Evolutionary conservation across 1,284 basidiomycete species (phyloP).

Genomic region (Tilletia walkeri): DNA sequence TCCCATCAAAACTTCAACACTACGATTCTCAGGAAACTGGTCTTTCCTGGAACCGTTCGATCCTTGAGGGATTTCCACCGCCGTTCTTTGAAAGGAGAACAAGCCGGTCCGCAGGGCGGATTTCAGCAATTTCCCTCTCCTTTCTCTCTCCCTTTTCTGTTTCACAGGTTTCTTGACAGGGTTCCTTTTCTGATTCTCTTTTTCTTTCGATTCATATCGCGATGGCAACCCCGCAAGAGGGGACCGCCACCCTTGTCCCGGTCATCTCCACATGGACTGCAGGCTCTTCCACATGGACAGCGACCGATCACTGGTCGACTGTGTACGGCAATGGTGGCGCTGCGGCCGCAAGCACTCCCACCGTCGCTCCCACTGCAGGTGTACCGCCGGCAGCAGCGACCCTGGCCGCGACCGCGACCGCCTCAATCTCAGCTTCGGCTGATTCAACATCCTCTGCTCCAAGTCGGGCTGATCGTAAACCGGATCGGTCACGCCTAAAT

Average conservation of each 20-base stretch:
- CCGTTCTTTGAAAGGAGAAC: too few relatives aligned
- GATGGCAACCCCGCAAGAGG: neutral
- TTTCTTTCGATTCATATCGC: neutral
- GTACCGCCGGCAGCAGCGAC: too few relatives aligned
- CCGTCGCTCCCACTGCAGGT: neutral
- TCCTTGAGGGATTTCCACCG: too few relatives aligned
- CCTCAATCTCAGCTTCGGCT: too few relatives aligned
- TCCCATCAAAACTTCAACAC: neutral
- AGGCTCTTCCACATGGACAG: constrained; percentile 7
- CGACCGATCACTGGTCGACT: constrained; percentile 11
- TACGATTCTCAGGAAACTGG: too few relatives aligned
- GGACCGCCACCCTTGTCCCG: neutral
- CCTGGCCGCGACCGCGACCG: too few relatives aligned
- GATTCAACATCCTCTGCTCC: too few relatives aligned
- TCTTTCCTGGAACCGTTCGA: too few relatives aligned
- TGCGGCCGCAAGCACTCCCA: neutral
- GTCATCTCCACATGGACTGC: constrained; percentile 9
- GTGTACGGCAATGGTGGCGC: neutral
- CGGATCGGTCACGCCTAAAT: neutral
- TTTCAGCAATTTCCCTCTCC: neutral
- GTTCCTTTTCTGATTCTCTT: neutral
- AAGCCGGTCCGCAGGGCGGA: too few relatives aligned
- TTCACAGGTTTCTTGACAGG: neutral
- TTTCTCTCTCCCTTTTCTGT: neutral
- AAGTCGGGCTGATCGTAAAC: neutral